Percentiles rank a stretch among this genome's conserved stretches.
Evolutionary conservation across 2,329 filamentous ascomycete species (phyloP).

Genomic region (Pseudovirgaria hyperparasitica): DNA sequence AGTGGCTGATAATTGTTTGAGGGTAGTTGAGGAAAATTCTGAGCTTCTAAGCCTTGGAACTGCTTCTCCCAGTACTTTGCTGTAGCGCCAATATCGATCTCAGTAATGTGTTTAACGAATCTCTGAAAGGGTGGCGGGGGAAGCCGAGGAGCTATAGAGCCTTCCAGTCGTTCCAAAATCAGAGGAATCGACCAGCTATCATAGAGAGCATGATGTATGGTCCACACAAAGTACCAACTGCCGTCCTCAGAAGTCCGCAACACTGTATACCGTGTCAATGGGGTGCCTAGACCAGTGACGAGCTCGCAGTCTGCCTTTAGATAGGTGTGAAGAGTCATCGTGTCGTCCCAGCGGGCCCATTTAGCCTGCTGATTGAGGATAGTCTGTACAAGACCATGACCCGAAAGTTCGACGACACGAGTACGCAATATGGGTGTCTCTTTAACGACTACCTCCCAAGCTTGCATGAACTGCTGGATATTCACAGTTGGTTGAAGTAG

Average conservation of each 20-base stretch:
- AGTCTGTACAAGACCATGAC: conserved; percentile 35
- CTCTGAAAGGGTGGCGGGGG: too few species aligned
- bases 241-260: conserved; percentile 14
- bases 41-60: conserved; percentile 1
- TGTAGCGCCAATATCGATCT: not conserved
- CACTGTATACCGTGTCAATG: conserved; percentile 35
- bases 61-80: conserved; percentile 1
- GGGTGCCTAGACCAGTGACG: conserved; percentile 18
- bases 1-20: too few species aligned
- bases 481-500: conserved; percentile 1
- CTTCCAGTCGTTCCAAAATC: conserved; percentile 19
- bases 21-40: conserved; percentile 1
- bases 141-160: not conserved
- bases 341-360: conserved; percentile 17
- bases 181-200: conserved; percentile 23
- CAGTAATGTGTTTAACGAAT: conserved; percentile 2
- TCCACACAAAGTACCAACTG: conserved; percentile 13
- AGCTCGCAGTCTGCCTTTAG: conserved; percentile 1
- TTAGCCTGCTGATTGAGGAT: conserved; percentile 29
- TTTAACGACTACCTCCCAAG: conserved; percentile 3
- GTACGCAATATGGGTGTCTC: conserved; percentile 32
- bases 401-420: conserved; percentile 35
- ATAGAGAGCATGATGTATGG: conserved; percentile 18
- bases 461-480: conserved; percentile 1
- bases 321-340: conserved; percentile 29